A percentile compares a stretch with the other conserved stretches of the same genome.
phyloP scores from a whole-genome alignment of 768 basidiomycete genomes.

The Suillus bovinus region DNA sequence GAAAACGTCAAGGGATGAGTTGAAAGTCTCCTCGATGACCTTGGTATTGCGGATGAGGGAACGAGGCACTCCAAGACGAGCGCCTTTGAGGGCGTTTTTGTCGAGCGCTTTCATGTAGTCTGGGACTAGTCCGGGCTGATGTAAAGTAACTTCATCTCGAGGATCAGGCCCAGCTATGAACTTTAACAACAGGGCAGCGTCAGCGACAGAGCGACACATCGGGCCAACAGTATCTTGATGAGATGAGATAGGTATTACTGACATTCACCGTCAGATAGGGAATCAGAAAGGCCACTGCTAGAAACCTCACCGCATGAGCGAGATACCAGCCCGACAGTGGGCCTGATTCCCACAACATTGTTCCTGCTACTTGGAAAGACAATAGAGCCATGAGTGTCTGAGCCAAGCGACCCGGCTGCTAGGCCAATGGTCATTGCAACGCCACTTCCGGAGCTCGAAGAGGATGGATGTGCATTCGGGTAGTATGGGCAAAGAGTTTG shows the following conservation, averaged over 20 bases:
- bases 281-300: neutral
- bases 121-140: slow-evolving; percentile 51
- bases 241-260: slow-evolving; percentile 56
- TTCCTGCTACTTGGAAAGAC: slow-evolving; percentile 40
- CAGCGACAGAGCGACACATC: slow-evolving; percentile 52
- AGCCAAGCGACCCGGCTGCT: slow-evolving; percentile 42
- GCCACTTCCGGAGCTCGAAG: slow-evolving; percentile 45
- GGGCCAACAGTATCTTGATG: slow-evolving; percentile 64
- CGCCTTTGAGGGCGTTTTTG: slow-evolving; percentile 47
- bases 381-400: slow-evolving; percentile 51
- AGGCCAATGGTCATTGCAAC: slow-evolving; percentile 44
- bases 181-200: slow-evolving; percentile 54
- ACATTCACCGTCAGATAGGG: slow-evolving; percentile 12
- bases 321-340: slow-evolving; percentile 42
- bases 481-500: slow-evolving; percentile 44
- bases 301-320: slow-evolving; percentile 32
- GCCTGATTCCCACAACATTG: slow-evolving; percentile 44
- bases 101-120: slow-evolving; percentile 57
- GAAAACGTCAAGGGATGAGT: slow-evolving; percentile 38
- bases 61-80: slow-evolving; percentile 56
- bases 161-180: slow-evolving; percentile 55
- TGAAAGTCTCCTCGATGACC: slow-evolving; percentile 36
- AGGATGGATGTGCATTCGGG: slow-evolving; percentile 41
- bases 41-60: slow-evolving; percentile 25
- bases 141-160: slow-evolving; percentile 51